phyloP scores from a whole-genome alignment of 1,139 yeast genomes.

The Barnettozyma hawaiiensis region DNA sequence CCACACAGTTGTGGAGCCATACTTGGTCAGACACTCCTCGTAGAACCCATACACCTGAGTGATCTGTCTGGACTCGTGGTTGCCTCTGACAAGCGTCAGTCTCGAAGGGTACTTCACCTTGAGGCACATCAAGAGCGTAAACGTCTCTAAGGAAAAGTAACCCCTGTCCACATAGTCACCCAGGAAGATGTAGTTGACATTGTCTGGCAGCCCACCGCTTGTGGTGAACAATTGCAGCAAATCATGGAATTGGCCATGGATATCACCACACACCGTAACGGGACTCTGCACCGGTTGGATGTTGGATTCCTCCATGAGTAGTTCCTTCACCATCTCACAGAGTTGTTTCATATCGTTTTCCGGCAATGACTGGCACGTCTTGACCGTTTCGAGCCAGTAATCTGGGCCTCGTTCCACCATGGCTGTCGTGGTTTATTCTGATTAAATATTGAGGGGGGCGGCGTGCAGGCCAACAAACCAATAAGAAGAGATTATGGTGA shows the following conservation, averaged over 20 bases:
- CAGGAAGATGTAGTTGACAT: conserved; percentile 69
- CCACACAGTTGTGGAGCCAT: conserved; percentile 97
- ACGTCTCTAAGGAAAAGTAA: conserved; percentile 87
- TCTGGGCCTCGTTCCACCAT: conserved; percentile 89
- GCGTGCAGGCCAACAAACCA: too few species aligned
- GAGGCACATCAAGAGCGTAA: conserved; percentile 83
- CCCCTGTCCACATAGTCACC: conserved; percentile 99
- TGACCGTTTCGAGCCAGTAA: conserved; percentile 91
- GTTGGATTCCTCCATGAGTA: conserved; percentile 88
- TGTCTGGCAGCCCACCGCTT: conserved; percentile 89
- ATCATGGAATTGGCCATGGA: conserved; percentile 97
- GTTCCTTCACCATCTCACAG: conserved; percentile 88
- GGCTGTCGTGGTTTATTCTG: neutral
- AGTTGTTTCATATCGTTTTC: conserved; percentile 95
- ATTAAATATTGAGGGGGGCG: neutral
- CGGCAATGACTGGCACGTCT: conserved; percentile 80
- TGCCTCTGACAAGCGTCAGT: conserved; percentile 85
- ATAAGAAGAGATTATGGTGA: too few species aligned
- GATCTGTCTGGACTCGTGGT: conserved; percentile 91
- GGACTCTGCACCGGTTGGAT: conserved; percentile 96
- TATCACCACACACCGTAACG: conserved; percentile 98
- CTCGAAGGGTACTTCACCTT: conserved; percentile 84
- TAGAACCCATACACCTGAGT: conserved; percentile 94
- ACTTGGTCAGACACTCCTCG: conserved; percentile 86
- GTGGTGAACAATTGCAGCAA: conserved; percentile 84